Evolutionary conservation across 2,329 filamentous ascomycete genomes (phyloP), one percentile per base, ranked within the genome.

Genomic region (Cladorrhinum sp.): DNA sequence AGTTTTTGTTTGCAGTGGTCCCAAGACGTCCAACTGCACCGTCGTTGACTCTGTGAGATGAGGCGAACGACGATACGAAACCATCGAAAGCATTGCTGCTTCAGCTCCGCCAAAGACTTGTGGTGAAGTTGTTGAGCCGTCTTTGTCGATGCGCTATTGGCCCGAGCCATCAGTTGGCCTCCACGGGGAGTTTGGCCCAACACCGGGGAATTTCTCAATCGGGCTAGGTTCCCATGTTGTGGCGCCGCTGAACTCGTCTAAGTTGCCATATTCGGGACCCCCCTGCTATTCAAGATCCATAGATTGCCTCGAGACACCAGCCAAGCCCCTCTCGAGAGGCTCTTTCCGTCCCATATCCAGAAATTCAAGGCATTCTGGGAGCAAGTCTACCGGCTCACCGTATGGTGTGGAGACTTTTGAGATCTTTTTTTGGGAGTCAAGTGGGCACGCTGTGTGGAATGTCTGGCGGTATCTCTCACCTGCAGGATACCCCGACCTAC

Each of bases 191-290:
- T 58, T 58, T 51, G 57, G 50, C 55, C 51, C 58, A 41, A 10
- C 41, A 36, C 53, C 55, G 45, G 59, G 49, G 59, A 52, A 48
- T 49, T 60, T 50, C 64, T 53, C 16, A 51, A 66, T 66, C 62
- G 59, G 64, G 67, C 54, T 22, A 48, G 36, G 20, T 24, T 29
- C 53, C 29, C 29, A 23, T 55, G 41, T 56, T 58, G 63, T 66
- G 67, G 66, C 67, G 66, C 58, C 63, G 66, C 68, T 70, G 68
- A 70, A 66, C 64, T 69, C 67, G 66, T 61, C 57, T 64, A 64
- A 60, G 2, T 65, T 67, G 50, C 68, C 66, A 49, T 45, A 66
- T 66, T 59, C 49, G 62, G 20, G 54, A 49, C 1, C 27, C 54
- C 57, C 59, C 58, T 54, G 62, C 52, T 58, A 55, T 48, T 45